phyloP scores from a whole-genome alignment of 306 rosid genomes.

The Carpinus viminea region DNA sequence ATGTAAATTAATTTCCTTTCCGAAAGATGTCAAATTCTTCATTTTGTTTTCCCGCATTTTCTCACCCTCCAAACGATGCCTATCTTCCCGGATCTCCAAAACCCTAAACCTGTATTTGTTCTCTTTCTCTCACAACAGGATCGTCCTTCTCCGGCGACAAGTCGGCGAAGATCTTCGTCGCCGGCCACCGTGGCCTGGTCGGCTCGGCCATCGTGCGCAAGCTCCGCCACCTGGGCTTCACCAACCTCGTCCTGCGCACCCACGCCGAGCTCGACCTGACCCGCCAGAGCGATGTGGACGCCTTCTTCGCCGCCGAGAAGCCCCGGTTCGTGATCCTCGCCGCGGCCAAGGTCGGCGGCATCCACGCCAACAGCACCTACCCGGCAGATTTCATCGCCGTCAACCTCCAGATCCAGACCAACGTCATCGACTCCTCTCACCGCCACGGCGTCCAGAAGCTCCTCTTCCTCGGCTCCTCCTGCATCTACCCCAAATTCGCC shows the following conservation, averaged over 20 bases:
- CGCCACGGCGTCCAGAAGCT: constrained; percentile 73
- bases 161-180: constrained; percentile 86
- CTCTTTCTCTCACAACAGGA: constrained; percentile 25
- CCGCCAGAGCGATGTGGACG: constrained; percentile 78
- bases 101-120: neutral
- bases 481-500: constrained; percentile 93
- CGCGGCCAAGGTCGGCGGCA: constrained; percentile 99
- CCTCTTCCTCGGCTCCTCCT: constrained; percentile 85
- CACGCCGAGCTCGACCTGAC: constrained; percentile 87
- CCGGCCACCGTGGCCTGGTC: constrained; percentile 94
- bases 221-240: constrained; percentile 69
- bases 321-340: constrained; percentile 80
- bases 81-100: constrained; percentile 11
- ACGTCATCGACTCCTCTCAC: constrained; percentile 74
- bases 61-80: constrained; percentile 9
- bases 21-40: neutral
- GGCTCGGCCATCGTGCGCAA: constrained; percentile 89
- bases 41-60: constrained; percentile 5
- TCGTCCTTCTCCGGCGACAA: constrained; percentile 59
- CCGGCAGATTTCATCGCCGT: constrained; percentile 87
- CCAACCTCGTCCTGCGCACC: constrained; percentile 61
- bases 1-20: neutral
- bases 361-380: constrained; percentile 92
- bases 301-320: constrained; percentile 73
- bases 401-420: constrained; percentile 94